Percentiles rank a stretch among this genome's conserved stretches.
Conservation (phyloP, 371 early-diverging fungal genomes). For the Actinomortierella wolfii region DNA sequence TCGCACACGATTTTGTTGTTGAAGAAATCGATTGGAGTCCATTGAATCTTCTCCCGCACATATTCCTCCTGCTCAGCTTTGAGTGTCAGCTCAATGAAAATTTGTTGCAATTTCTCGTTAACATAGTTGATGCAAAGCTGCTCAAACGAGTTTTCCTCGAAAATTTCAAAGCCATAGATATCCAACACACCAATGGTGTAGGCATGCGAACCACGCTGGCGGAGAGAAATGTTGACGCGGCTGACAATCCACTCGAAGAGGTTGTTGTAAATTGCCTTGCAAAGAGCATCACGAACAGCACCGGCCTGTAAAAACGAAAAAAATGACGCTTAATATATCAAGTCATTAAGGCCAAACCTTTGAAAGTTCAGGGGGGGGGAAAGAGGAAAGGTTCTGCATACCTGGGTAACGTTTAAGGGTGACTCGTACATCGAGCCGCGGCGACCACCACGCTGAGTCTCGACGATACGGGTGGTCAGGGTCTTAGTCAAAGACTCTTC, state of each 20-base stretch:
- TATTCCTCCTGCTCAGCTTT: slow-evolving; percentile 98
- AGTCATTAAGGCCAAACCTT: neutral
- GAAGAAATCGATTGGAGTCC: slow-evolving; percentile 99
- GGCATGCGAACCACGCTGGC: slow-evolving; percentile 63
- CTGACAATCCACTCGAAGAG: slow-evolving; percentile 92
- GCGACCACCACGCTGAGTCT: slow-evolving; percentile 82
- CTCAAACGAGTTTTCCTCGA: slow-evolving; percentile 98
- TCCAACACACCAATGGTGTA: slow-evolving; percentile 94
- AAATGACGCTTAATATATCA: neutral
- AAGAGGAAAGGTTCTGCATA: neutral
- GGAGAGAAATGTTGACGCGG: slow-evolving; percentile 79
- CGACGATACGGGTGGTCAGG: slow-evolving; percentile 73
- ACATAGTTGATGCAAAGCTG: slow-evolving; percentile 99
- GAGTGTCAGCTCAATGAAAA: slow-evolving; percentile 98
- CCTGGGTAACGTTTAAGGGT: slow-evolving; percentile 78
- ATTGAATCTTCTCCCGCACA: slow-evolving; percentile 95
- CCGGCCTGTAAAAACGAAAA: slow-evolving; percentile 56
- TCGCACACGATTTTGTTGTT: slow-evolving; percentile 98
- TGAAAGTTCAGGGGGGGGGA: neutral
- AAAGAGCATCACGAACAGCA: slow-evolving; percentile 84
- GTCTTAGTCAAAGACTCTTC: slow-evolving; percentile 66
- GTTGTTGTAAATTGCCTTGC: slow-evolving; percentile 83
- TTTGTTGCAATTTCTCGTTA: slow-evolving; percentile 99
- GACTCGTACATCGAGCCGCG: slow-evolving; percentile 83
- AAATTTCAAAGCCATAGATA: slow-evolving; percentile 97